phyloP scores from a whole-genome alignment of 2,329 filamentous ascomycete genomes.

The Pyrenochaeta sp. region DNA sequence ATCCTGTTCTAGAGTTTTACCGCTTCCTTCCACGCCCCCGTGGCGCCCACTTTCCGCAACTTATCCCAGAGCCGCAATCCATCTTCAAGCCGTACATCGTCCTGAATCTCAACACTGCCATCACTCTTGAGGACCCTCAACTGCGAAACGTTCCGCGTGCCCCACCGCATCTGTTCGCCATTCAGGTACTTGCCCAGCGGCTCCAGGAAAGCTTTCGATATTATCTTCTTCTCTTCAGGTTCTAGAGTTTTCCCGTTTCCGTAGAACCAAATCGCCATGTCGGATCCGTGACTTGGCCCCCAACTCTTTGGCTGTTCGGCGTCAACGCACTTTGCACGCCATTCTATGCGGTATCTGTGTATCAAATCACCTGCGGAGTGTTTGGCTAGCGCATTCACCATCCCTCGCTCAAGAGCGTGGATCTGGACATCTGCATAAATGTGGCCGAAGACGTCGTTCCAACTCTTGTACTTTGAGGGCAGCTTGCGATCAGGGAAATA shows the following conservation, averaged over 20 bases:
- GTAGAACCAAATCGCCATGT: constrained; percentile 65
- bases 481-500: constrained; percentile 54
- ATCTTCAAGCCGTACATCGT: constrained; percentile 56
- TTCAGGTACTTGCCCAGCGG: constrained; percentile 51
- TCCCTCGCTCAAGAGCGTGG: constrained; percentile 60
- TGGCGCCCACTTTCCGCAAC: constrained; percentile 35
- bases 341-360: constrained; percentile 63
- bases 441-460: constrained; percentile 61
- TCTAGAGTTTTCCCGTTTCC: constrained; percentile 56
- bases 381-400: constrained; percentile 54
- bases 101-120: constrained; percentile 56
- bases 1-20: constrained; percentile 25
- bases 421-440: constrained; percentile 66
- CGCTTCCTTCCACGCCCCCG: constrained; percentile 8
- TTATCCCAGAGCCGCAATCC: constrained; percentile 58
- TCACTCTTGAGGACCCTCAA: constrained; percentile 56
- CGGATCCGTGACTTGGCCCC: constrained; percentile 63
- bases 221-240: constrained; percentile 53
- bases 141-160: constrained; percentile 42
- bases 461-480: constrained; percentile 52
- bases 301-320: constrained; percentile 53
- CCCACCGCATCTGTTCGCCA: constrained; percentile 52
- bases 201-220: constrained; percentile 48
- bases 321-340: constrained; percentile 58
- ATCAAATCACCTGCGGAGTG: constrained; percentile 56